Evolutionary conservation across 176 grass and related monocot genomes (phyloP), one percentile per base, ranked within the genome.

Genomic region (Avena insularis): DNA sequence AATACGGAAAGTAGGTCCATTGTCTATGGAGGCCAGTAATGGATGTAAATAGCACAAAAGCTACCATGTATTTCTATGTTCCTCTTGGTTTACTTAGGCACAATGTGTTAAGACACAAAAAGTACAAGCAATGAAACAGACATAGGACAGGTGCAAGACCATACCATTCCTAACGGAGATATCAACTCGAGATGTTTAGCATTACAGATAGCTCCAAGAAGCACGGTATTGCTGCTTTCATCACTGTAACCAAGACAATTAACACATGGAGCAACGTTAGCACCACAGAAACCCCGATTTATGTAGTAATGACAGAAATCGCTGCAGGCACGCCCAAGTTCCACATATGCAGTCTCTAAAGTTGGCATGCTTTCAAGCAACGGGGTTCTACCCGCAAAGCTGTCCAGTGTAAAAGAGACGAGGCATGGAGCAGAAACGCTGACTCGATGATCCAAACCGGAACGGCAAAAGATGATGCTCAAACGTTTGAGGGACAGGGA

Each of bases 161-260:
- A 63, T 63, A 63, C 60, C 60, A 63, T 27, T 63, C 21, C 60
- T 12, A 63, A 21, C 27, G 60, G 60, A 63, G 59, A 36, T 12
- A 54, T 54, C 47, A 85, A 20, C 0, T 12, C 20, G 60, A 85
- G 36, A 66, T 27, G 51, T 29, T 17, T 9, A 66, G 47, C 83
- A 16, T 85, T 48, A 12, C 19, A 78, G 66, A 85, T 55, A 78
- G 47, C 83, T 56, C 66, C 8, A 4, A 77, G 74, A 76, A 85
- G 74, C 47, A 78, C 47, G 21, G 73, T 54, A 1, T 40, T 12
- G 21, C 60, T 63, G 21, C 9, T 27, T 23, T 9, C 60, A 63
- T 63, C 59, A 63, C 12, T 21, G 21, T 63, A 63, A 4, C 3
- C 60, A 63, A 63, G 60, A 63, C 60, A 63, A 63, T 63, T 63